A percentile compares a stretch with the other conserved stretches of the same genome.
These are phyloP conservation scores for Candida montana DNA, from an alignment of 805 yeast genomes.

Conservation along the genomic window DNA sequence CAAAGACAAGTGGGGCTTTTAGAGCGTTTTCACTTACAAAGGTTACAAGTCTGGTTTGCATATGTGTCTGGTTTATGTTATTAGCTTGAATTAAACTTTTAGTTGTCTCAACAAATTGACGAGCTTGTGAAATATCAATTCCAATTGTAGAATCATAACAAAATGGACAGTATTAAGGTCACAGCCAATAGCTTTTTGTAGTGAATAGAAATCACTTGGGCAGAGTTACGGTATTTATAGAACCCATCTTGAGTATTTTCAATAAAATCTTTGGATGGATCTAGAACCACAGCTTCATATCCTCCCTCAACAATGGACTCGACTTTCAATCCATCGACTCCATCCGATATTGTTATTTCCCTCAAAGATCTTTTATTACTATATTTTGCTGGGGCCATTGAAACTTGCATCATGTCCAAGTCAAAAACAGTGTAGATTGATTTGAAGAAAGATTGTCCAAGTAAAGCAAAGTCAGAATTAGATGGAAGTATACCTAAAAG, in stretches of 20 bases:
- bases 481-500: slow-evolving; percentile 13
- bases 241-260: slow-evolving; percentile 13
- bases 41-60: background rate
- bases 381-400: slow-evolving; percentile 20
- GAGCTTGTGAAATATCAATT: too few relatives aligned
- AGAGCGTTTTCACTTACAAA: background rate
- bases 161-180: too few relatives aligned
- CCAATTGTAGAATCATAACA: too few relatives aligned
- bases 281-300: slow-evolving; percentile 7
- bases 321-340: slow-evolving; percentile 8
- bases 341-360: slow-evolving; percentile 4
- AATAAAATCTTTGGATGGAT: slow-evolving; percentile 16
- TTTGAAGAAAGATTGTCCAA: slow-evolving; percentile 21
- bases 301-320: slow-evolving; percentile 4
- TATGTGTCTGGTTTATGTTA: background rate
- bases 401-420: slow-evolving; percentile 19
- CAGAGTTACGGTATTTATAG: slow-evolving; percentile 6
- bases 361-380: slow-evolving; percentile 8
- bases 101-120: too few relatives aligned
- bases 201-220: background rate
- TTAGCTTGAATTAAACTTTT: too few relatives aligned
- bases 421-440: slow-evolving; percentile 21
- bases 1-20: slow-evolving; percentile 1
- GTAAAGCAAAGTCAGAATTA: slow-evolving; percentile 5
- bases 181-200: too few relatives aligned